phyloP scores from a whole-genome alignment of 2,329 filamentous ascomycete genomes.

The Myriosclerotinia curreyana region DNA sequence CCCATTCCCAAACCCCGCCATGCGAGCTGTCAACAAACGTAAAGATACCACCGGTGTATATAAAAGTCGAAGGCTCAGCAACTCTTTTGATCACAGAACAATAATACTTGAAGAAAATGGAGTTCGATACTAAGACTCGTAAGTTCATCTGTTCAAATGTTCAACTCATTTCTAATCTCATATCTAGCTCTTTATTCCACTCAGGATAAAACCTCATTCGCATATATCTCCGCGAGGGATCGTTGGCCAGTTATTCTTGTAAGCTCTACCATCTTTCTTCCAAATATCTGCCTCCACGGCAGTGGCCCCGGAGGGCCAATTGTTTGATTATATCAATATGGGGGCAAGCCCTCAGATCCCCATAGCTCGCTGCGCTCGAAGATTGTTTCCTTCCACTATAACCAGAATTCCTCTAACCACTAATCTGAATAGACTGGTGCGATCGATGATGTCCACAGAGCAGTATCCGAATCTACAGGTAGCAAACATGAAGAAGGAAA shows the following conservation, averaged over 20 bases:
- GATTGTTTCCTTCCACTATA: not conserved
- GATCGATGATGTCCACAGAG: slow-evolving; percentile 90
- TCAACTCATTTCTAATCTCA: not conserved
- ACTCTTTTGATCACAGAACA: not conserved
- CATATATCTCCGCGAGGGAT: slow-evolving; percentile 76
- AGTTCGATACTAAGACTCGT: slow-evolving; percentile 73
- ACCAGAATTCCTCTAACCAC: slow-evolving; percentile 21
- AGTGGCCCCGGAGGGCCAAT: not conserved
- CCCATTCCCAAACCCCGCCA: slow-evolving; percentile 21
- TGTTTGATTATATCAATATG: not conserved
- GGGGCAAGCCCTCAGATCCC: not conserved
- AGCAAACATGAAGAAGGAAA: slow-evolving; percentile 77
- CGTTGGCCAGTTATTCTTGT: slow-evolving; percentile 95
- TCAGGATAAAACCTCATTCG: slow-evolving; percentile 81
- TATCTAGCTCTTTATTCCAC: slow-evolving; percentile 70
- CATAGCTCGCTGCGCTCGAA: not conserved
- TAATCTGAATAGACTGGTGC: slow-evolving; percentile 65
- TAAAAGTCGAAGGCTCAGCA: not conserved
- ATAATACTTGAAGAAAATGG: slow-evolving; percentile 51
- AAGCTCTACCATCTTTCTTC: slow-evolving; percentile 22
- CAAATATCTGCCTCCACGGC: not conserved
- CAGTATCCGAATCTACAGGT: slow-evolving; percentile 54
- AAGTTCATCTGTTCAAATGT: slow-evolving; percentile 39
- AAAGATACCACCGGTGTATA: not conserved
- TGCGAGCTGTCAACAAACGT: not conserved